Percentiles rank a stretch among this genome's conserved stretches.
These are phyloP conservation scores for Macrocystidia cucumis DNA, from an alignment of 1,284 basidiomycete species.

Conservation along the genomic window DNA sequence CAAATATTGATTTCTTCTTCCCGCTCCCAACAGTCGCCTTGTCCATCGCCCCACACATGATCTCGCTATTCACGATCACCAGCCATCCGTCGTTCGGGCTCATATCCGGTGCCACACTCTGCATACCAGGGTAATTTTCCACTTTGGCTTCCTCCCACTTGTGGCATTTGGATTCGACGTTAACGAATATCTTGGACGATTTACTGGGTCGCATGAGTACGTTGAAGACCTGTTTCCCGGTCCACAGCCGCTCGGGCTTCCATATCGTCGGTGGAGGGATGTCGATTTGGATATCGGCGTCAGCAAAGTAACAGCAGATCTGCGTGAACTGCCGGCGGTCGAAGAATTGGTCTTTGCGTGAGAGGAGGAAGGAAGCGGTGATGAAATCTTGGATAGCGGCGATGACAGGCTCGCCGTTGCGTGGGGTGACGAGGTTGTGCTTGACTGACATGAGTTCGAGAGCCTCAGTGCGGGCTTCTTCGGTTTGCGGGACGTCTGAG, in stretches of 20 bases:
- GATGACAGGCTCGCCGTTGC: conserved; percentile 98
- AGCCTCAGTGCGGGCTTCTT: conserved; percentile 97
- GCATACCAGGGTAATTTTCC: conserved; percentile 48
- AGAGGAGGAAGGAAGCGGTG: conserved; percentile 94
- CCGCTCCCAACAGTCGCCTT: conserved; percentile 98
- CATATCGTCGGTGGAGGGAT: conserved; percentile 92
- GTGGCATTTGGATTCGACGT: conserved; percentile 95
- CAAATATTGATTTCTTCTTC: conserved; percentile 99
- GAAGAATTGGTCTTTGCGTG: conserved; percentile 89
- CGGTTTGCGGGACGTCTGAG: conserved; percentile 95
- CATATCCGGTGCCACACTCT: conserved; percentile 72
- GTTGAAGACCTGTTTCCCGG: conserved; percentile 97
- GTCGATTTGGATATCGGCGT: conserved; percentile 90
- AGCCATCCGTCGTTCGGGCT: conserved; percentile 98
- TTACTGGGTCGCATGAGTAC: conserved; percentile 95
- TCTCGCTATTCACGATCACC: conserved; percentile 96
- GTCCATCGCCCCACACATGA: conserved; percentile 99
- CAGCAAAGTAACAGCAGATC: conserved; percentile 92
- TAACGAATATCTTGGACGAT: conserved; percentile 78
- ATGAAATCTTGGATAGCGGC: conserved; percentile 99
- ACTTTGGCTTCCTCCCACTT: conserved; percentile 82
- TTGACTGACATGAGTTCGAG: conserved; percentile 98
- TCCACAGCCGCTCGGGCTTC: conserved; percentile 94
- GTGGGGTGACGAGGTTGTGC: conserved; percentile 94
- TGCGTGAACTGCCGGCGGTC: conserved; percentile 95